These are phyloP conservation scores for Cladosporium oxysporum DNA, from an alignment of 2,329 filamentous ascomycete genomes.

Conservation along the genomic window DNA sequence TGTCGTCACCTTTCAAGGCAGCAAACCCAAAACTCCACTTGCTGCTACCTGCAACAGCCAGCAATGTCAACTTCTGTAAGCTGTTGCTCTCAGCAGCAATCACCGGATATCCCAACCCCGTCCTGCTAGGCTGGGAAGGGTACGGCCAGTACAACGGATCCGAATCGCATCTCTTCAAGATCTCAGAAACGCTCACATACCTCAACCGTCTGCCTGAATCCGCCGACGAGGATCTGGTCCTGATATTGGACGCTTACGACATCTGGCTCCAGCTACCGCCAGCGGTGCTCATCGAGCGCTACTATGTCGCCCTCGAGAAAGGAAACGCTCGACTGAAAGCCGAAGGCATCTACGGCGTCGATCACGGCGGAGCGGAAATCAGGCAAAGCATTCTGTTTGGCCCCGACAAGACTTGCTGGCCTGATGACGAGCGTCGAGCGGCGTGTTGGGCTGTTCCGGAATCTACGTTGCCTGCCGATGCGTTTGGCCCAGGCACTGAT, in stretches of 20 bases:
- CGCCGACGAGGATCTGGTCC: conserved; percentile 49
- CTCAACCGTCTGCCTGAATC: conserved; percentile 20
- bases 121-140: conserved; percentile 22
- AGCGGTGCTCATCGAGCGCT: conserved; percentile 63
- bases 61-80: conserved; percentile 21
- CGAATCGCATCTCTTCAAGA: conserved; percentile 24
- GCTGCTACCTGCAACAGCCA: conserved; percentile 21
- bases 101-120: conserved; percentile 6
- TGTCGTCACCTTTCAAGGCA: background rate
- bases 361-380: conserved; percentile 23
- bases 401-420: conserved; percentile 37
- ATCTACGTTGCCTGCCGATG: conserved; percentile 24
- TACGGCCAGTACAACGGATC: conserved; percentile 30
- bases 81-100: conserved; percentile 18
- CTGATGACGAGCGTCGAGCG: conserved; percentile 27
- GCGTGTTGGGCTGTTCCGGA: conserved; percentile 35
- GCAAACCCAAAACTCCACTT: conserved; percentile 17
- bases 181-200: conserved; percentile 23
- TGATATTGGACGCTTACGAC: conserved; percentile 65
- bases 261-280: conserved; percentile 67
- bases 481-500: conserved; percentile 37
- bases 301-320: conserved; percentile 56
- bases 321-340: conserved; percentile 49
- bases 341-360: conserved; percentile 26
- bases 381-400: conserved; percentile 34